Evolutionary conservation across 2,329 filamentous ascomycete species (phyloP).

Genomic region (Bipolaris victoriae): DNA sequence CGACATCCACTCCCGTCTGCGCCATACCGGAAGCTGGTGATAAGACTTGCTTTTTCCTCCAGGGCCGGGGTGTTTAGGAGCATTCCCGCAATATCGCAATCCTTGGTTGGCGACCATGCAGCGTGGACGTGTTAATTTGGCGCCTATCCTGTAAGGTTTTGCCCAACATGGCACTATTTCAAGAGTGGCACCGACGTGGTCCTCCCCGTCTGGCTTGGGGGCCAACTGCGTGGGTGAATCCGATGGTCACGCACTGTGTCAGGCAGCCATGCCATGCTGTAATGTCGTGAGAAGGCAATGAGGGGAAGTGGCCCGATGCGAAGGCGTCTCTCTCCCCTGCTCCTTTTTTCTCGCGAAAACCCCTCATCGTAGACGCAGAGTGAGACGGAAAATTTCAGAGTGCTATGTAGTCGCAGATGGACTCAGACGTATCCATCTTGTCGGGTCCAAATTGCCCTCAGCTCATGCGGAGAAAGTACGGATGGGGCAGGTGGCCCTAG

Average conservation of each 20-base stretch:
- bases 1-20: conserved; percentile 8
- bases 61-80: conserved; percentile 4
- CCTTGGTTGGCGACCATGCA: conserved; percentile 3
- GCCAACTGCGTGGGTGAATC: conserved; percentile 14
- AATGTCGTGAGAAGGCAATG: conserved; percentile 5
- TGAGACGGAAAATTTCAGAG: not conserved
- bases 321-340: too few species aligned
- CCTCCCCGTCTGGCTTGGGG: conserved; percentile 12
- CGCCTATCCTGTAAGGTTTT: conserved; percentile 11
- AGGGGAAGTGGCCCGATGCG: not conserved
- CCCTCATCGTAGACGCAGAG: not conserved
- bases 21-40: conserved; percentile 11
- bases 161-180: conserved; percentile 10
- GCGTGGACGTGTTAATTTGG: conserved; percentile 12
- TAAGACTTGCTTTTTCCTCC: conserved; percentile 6
- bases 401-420: conserved; percentile 2
- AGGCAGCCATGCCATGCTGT: conserved; percentile 7
- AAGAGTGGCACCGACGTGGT: conserved; percentile 9
- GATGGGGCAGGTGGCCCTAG: conserved; percentile 15
- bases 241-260: conserved; percentile 7
- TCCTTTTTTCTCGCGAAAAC: not conserved
- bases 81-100: conserved; percentile 4
- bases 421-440: conserved; percentile 11
- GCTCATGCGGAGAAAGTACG: conserved; percentile 20
- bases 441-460: conserved; percentile 20